Percentiles rank a stretch among this genome's conserved stretches.
phyloP scores from a whole-genome alignment of 352 stramenopile genomes.

The Phytophthora melonis region DNA sequence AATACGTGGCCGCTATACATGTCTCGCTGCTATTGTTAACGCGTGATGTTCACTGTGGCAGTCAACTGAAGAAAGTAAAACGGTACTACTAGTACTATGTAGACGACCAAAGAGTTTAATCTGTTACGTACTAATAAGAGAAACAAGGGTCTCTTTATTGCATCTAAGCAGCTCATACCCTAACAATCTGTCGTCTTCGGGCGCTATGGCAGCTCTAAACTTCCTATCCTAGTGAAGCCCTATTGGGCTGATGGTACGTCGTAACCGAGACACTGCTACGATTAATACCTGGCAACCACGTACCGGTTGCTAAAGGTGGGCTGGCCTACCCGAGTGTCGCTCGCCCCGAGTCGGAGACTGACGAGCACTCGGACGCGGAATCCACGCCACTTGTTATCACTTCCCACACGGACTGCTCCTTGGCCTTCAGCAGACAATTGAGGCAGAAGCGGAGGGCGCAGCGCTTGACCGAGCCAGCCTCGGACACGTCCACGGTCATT shows the following conservation, averaged over 20 bases:
- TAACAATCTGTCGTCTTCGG: no score
- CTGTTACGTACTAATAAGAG: no score
- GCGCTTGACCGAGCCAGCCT: constrained; percentile 34
- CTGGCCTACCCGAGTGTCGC: background rate
- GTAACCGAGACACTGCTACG: background rate
- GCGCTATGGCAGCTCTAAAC: background rate
- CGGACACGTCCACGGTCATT: constrained; percentile 55
- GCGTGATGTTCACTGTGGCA: no score
- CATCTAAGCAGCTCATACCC: no score
- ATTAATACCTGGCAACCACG: background rate
- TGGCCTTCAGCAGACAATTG: constrained; percentile 55
- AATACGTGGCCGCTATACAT: no score
- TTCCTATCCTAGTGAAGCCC: background rate
- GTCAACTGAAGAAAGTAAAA: no score
- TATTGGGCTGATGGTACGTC: background rate
- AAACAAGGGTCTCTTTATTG: no score
- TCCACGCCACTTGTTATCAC: constrained; percentile 38
- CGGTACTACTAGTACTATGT: no score
- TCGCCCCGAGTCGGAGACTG: constrained; percentile 14
- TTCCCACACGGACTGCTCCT: constrained; percentile 51
- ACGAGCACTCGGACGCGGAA: constrained; percentile 16
- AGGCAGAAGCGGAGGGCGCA: constrained; percentile 54
- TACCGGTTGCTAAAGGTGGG: no score
- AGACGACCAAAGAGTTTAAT: no score
- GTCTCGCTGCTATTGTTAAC: no score